These are phyloP conservation scores for Diaporthe sp. DNA, from an alignment of 2,329 filamentous ascomycete species.

Conservation along the genomic window DNA sequence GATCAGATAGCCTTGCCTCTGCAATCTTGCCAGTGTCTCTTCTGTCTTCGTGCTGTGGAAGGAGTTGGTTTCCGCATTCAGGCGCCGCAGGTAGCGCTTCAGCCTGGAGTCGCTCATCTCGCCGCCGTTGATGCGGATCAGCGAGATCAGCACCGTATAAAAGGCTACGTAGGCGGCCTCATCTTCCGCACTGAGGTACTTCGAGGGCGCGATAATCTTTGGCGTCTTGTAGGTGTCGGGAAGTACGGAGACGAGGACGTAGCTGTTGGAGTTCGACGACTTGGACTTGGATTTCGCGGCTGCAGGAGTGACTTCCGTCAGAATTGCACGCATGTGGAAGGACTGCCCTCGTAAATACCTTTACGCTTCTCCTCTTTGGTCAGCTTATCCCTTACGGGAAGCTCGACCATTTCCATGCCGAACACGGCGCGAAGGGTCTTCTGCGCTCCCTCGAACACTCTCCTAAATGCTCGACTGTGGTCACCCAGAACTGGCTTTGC, in stretches of 20 bases:
- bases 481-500: conserved; percentile 75
- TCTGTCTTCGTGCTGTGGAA: conserved; percentile 84
- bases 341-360: conserved; percentile 62
- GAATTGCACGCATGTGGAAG: not conserved
- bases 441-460: conserved; percentile 84
- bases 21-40: conserved; percentile 79
- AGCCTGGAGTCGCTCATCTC: conserved; percentile 84
- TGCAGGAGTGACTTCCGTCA: conserved; percentile 35
- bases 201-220: conserved; percentile 77
- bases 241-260: conserved; percentile 82
- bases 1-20: conserved; percentile 86
- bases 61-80: conserved; percentile 79
- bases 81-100: conserved; percentile 78
- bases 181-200: conserved; percentile 72
- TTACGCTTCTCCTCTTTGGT: conserved; percentile 83
- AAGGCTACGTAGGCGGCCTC: conserved; percentile 88
- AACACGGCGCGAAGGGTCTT: conserved; percentile 78
- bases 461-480: conserved; percentile 78
- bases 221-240: conserved; percentile 77
- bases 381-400: conserved; percentile 85
- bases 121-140: conserved; percentile 83
- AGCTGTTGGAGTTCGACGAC: conserved; percentile 73
- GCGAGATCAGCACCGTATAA: conserved; percentile 82
- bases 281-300: conserved; percentile 62
- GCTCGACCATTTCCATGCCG: conserved; percentile 92